phyloP scores from a whole-genome alignment of 352 stramenopile genomes.

The Phytopythium oedochilum region DNA sequence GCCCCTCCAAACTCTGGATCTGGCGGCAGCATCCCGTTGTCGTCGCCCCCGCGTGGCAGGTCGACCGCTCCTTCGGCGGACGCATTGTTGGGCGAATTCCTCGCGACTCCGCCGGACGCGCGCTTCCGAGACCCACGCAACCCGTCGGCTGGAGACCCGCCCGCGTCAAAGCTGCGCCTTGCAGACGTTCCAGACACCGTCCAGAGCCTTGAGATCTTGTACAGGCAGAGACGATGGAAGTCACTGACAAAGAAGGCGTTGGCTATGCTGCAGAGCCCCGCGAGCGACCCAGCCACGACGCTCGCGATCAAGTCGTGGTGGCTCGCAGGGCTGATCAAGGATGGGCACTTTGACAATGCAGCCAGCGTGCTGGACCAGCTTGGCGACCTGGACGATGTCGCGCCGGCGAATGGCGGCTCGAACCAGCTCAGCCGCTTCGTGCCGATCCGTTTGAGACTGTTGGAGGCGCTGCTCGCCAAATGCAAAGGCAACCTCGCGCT shows the following conservation, averaged over 20 bases:
- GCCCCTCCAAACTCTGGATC: constrained; percentile 8
- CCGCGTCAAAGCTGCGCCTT: constrained; percentile 38
- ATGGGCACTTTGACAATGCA: constrained; percentile 72
- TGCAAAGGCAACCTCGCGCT: constrained; percentile 51
- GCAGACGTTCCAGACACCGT: constrained; percentile 59
- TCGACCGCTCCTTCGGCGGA: constrained; percentile 29
- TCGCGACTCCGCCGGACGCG: constrained; percentile 42
- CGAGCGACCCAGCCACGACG: constrained; percentile 34
- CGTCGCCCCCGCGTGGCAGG: constrained; percentile 15
- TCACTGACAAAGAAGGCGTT: constrained; percentile 71
- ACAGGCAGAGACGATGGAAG: constrained; percentile 66
- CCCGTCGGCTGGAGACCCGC: constrained; percentile 11
- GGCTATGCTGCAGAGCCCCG: constrained; percentile 61
- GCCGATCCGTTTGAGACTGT: constrained; percentile 47
- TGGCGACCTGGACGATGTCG: constrained; percentile 43
- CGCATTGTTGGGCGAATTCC: constrained; percentile 63
- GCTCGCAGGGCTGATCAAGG: constrained; percentile 75
- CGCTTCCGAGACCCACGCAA: constrained; percentile 17
- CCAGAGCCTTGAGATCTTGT: constrained; percentile 45
- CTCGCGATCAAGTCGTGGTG: constrained; percentile 81
- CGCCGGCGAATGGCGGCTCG: not conserved
- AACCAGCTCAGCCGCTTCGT: constrained; percentile 26
- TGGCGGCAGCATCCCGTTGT: constrained; percentile 10
- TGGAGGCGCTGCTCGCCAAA: constrained; percentile 65
- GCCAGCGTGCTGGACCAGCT: constrained; percentile 72